phyloP scores from a whole-genome alignment of 805 yeast species.

The Pichia californica region DNA sequence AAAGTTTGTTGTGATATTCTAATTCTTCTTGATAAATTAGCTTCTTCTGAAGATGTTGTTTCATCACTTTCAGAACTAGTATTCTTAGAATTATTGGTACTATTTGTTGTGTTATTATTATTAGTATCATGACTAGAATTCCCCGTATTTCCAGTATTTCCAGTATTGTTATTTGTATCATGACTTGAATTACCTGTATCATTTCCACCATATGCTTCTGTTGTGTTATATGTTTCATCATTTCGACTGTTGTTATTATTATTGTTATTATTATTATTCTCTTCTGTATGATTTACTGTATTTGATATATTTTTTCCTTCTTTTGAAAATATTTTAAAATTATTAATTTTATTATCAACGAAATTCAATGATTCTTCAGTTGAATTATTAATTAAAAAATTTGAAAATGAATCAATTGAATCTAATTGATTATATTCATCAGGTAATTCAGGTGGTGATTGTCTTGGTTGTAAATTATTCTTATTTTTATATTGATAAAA shows the following conservation, averaged over 20 bases:
- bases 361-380: slow-evolving; percentile 7
- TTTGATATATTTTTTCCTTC: not conserved
- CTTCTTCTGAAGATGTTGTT: slow-evolving; percentile 2
- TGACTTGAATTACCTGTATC: not conserved
- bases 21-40: not conserved
- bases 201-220: not conserved
- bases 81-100: not conserved
- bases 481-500: slow-evolving; percentile 9
- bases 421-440: not conserved
- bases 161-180: not conserved
- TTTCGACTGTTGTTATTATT: not conserved
- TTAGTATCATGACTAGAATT: not conserved
- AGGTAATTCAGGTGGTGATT: slow-evolving; percentile 1
- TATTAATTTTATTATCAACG: not conserved
- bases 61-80: not conserved
- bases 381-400: not conserved
- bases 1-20: slow-evolving; percentile 1
- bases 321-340: not conserved
- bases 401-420: not conserved
- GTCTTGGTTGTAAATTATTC: slow-evolving; percentile 4
- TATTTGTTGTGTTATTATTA: not conserved
- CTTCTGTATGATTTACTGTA: not conserved
- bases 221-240: not conserved
- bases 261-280: not conserved
- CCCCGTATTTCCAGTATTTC: not conserved